A percentile compares a stretch with the other conserved stretches of the same genome.
These are phyloP conservation scores for Saccharum officinarum DNA, from an alignment of 176 grass and related monocot genomes.

Conservation along the genomic window DNA sequence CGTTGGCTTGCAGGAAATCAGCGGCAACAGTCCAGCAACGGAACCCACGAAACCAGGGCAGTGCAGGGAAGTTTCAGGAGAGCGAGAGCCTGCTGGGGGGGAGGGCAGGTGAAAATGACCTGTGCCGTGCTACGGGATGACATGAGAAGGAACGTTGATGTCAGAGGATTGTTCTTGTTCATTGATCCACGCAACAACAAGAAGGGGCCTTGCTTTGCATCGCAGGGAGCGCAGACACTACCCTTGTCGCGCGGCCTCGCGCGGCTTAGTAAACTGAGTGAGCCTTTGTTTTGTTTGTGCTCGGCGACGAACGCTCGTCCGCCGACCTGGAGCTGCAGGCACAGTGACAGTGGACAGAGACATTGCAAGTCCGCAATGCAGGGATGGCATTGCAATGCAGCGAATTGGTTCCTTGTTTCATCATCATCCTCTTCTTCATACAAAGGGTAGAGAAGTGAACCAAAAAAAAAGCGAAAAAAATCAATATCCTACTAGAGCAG, in stretches of 20 bases:
- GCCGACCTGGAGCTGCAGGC: background rate
- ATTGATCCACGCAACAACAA: background rate
- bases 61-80: background rate
- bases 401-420: background rate
- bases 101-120: constrained; percentile 27
- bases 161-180: constrained; percentile 1
- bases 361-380: background rate
- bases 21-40: constrained; percentile 29
- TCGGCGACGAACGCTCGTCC: background rate
- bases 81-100: background rate
- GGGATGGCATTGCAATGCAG: background rate
- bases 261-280: constrained; percentile 33
- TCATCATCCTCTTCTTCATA: constrained; percentile 1
- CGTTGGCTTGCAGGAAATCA: constrained; percentile 31
- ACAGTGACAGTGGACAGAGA: constrained; percentile 6
- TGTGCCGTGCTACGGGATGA: background rate
- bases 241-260: background rate
- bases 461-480: background rate
- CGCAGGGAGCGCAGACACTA: background rate
- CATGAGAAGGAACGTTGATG: background rate
- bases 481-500: background rate
- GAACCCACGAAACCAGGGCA: background rate
- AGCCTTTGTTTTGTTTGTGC: background rate
- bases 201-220: background rate
- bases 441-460: background rate